Conservation (phyloP, 1,139 yeast genomes). For the Blastobotrys proliferans region DNA sequence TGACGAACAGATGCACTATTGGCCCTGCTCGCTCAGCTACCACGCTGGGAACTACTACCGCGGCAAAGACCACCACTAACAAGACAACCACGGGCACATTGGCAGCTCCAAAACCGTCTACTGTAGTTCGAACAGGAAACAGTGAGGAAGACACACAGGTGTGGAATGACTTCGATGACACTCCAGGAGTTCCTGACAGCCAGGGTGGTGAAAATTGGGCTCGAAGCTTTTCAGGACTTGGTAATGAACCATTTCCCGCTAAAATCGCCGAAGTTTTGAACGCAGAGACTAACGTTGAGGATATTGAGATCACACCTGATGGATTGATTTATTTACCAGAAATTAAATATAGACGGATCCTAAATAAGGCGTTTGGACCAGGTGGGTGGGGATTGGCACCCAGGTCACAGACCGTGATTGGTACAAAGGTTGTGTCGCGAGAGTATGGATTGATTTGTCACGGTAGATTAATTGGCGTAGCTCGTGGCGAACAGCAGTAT, state of each 20-base stretch:
- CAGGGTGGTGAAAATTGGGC: slow-evolving; percentile 28
- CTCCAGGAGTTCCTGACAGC: slow-evolving; percentile 9
- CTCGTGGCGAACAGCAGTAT: slow-evolving; percentile 94
- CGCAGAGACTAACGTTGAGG: slow-evolving; percentile 58
- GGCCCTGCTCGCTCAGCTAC: no score
- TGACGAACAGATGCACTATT: no score
- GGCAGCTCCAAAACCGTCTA: background rate
- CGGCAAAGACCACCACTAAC: no score
- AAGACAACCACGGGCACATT: background rate
- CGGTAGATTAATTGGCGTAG: slow-evolving; percentile 85
- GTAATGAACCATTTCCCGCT: slow-evolving; percentile 64
- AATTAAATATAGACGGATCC: slow-evolving; percentile 83
- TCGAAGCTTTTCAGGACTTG: slow-evolving; percentile 53
- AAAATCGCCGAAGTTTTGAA: slow-evolving; percentile 57
- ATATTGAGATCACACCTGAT: slow-evolving; percentile 93
- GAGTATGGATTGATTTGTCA: slow-evolving; percentile 86
- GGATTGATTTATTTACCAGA: slow-evolving; percentile 90
- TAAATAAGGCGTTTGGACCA: slow-evolving; percentile 91
- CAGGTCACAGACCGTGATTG: slow-evolving; percentile 75
- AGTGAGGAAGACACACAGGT: slow-evolving; percentile 9
- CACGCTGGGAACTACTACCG: background rate
- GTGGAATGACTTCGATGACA: slow-evolving; percentile 16
- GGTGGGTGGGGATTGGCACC: slow-evolving; percentile 99
- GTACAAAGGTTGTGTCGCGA: slow-evolving; percentile 63
- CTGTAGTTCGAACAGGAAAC: background rate